phyloP scores from a whole-genome alignment of 306 rosid genomes.

The Begonia peltatifolia region DNA sequence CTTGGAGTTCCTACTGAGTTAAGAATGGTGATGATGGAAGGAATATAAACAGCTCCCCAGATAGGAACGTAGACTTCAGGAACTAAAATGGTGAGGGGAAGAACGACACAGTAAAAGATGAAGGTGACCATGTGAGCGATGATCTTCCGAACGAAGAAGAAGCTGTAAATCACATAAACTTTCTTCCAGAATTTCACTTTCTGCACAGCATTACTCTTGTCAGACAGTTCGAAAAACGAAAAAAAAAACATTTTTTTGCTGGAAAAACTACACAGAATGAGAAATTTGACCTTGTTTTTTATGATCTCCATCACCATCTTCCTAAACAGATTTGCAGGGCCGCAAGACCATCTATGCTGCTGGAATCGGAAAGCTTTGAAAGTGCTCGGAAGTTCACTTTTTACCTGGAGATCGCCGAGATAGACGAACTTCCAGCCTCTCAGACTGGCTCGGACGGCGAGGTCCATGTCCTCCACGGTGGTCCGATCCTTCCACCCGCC shows the following conservation, averaged over 20 bases:
- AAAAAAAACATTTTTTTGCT: no score
- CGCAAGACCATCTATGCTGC: constrained; percentile 67
- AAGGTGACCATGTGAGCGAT: constrained; percentile 53
- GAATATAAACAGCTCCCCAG: constrained; percentile 66
- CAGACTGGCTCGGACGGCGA: constrained; percentile 57
- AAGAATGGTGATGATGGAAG: constrained; percentile 53
- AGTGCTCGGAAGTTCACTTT: constrained; percentile 66
- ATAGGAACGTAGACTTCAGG: constrained; percentile 62
- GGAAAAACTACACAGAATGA: not conserved
- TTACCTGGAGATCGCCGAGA: constrained; percentile 61
- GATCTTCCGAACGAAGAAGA: constrained; percentile 57
- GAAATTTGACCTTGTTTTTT: constrained; percentile 31
- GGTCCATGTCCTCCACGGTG: constrained; percentile 68
- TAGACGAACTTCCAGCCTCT: constrained; percentile 62
- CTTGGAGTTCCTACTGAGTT: constrained; percentile 64
- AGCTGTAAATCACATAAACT: constrained; percentile 57
- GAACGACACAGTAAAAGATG: constrained; percentile 47
- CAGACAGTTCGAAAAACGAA: no score
- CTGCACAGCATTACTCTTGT: constrained; percentile 16
- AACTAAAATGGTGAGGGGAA: constrained; percentile 46
- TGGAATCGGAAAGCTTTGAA: constrained; percentile 54
- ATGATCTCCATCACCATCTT: constrained; percentile 62
- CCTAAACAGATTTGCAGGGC: constrained; percentile 63
- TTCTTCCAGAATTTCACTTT: constrained; percentile 56
- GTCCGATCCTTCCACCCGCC: constrained; percentile 76